Evolutionary conservation across 2,329 filamentous ascomycete species (phyloP), one percentile per base, ranked within the genome.

Genomic region (Cadophora sp.): DNA sequence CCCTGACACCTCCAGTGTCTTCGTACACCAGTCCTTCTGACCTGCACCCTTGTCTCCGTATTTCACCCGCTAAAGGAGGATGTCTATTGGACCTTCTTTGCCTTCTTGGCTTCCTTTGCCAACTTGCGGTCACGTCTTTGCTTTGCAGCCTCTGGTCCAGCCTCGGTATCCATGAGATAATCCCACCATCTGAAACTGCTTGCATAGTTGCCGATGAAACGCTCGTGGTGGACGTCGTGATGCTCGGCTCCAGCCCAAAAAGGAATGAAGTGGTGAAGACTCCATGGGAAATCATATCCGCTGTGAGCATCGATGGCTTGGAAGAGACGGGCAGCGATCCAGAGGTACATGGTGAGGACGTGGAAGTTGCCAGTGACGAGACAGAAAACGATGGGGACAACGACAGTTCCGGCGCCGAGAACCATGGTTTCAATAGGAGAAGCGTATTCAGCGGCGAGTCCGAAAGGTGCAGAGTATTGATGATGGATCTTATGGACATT

Each of bases 151-250:
- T 96, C 95, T 45, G 92, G 88, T 62, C 92, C 93, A 71, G 93
- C 93, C 85, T 99, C 95, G 69, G 96, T 99, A 81, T 97, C 94
- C 73, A 98, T 86, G 74, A 90, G 80, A 80, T 91, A 97, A 83
- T 99, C 96, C 96, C 96, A 99, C 96, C 96, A 99, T 80, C 95
- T 88, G 89, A 99, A 99, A 84, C 93, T 97, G 78, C 94, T 97
- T 61, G 95, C 85, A 80, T 98, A 99, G 85, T 99, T 99, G 75
- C 96, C 96, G 71, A 99, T 94, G 83, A 99, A 99, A 79, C 94
- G 93, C 84, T 99, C 96, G 83, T 99, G 96, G 83, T 99, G 96
- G 53, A 94, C 84, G 77, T 99, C 96, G 83, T 99, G 96, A 83
- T 98, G 95, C 75, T 97, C 90, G 64, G 96, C 96, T 70, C 96